phyloP scores from a whole-genome alignment of 208 protist genomes.

The Leishmania gerbilli region DNA sequence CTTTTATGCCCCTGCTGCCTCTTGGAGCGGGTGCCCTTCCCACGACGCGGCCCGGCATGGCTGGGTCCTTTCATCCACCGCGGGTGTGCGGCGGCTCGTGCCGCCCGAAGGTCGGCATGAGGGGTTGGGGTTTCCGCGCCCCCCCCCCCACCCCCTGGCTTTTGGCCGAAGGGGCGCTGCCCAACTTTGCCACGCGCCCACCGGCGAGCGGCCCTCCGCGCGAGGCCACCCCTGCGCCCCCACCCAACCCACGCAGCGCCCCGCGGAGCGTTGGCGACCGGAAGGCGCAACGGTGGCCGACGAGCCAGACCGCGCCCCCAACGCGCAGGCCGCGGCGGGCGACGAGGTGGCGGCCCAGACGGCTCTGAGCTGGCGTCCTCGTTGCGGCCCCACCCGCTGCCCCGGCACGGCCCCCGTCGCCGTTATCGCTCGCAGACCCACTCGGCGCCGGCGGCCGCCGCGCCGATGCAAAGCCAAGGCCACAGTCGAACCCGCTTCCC shows the following conservation, averaged over 20 bases:
- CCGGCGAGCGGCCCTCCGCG: too few relatives aligned
- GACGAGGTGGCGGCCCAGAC: constrained; percentile 41
- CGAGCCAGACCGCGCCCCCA: constrained; percentile 55
- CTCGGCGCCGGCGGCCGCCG: neutral
- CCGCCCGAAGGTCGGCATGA: too few relatives aligned
- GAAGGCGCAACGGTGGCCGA: constrained; percentile 62
- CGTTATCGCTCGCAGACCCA: constrained; percentile 18
- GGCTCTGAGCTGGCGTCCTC: constrained; percentile 1
- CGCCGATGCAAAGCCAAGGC: constrained; percentile 41
- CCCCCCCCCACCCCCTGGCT: too few relatives aligned
- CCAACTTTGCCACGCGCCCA: too few relatives aligned
- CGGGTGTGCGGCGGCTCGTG: too few relatives aligned
- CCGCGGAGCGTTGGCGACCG: constrained; percentile 34
- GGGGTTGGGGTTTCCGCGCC: too few relatives aligned
- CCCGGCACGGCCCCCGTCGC: constrained; percentile 6
- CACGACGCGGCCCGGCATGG: too few relatives aligned
- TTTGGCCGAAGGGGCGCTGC: too few relatives aligned
- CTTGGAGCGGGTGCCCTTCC: neutral
- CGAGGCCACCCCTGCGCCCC: too few relatives aligned
- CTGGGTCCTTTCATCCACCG: neutral
- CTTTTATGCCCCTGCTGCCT: neutral
- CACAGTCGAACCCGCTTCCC: constrained; percentile 42
- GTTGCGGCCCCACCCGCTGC: neutral
- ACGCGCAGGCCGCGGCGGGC: constrained; percentile 36
- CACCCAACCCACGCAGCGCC: too few relatives aligned